A percentile compares a stretch with the other conserved stretches of the same genome.
phyloP scores from a whole-genome alignment of 331 rosid species.

The Dryas integrifolia region DNA sequence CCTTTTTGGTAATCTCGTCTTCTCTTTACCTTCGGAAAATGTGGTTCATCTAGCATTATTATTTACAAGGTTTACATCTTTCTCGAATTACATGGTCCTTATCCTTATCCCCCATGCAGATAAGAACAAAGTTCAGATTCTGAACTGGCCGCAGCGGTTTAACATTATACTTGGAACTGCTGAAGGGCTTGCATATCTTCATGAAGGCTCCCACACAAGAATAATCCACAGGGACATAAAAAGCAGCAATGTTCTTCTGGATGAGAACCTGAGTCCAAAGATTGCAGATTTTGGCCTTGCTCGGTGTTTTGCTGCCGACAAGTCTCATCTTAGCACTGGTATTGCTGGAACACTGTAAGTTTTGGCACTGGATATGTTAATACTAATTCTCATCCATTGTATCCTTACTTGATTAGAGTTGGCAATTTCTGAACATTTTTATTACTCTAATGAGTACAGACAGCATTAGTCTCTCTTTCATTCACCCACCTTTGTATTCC shows the following conservation, averaged over 20 bases:
- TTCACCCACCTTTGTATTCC: neutral
- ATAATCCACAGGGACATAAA: slow-evolving; percentile 90
- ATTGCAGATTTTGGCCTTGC: slow-evolving; percentile 90
- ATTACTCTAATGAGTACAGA: neutral
- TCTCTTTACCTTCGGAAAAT: neutral
- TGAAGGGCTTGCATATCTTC: slow-evolving; percentile 87
- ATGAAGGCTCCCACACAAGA: slow-evolving; percentile 58
- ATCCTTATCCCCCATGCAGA: slow-evolving; percentile 40
- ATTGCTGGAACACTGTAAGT: slow-evolving; percentile 96
- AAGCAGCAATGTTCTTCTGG: slow-evolving; percentile 84
- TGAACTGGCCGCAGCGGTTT: slow-evolving; percentile 69
- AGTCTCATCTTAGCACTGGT: slow-evolving; percentile 81
- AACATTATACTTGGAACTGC: slow-evolving; percentile 69
- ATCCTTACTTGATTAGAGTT: neutral
- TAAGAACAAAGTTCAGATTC: slow-evolving; percentile 51
- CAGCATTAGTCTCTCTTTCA: neutral
- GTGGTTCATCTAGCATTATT: neutral
- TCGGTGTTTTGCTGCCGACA: slow-evolving; percentile 65
- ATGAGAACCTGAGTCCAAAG: slow-evolving; percentile 67
- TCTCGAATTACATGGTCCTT: neutral
- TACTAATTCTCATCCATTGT: neutral
- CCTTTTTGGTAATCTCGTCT: slow-evolving; percentile 56
- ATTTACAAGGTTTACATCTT: neutral
- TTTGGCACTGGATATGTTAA: neutral
- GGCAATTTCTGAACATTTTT: neutral